Base-by-base conservation (phyloP, 2,329 filamentous ascomycete genomes). In the Aspergillus bombycis region DNA sequence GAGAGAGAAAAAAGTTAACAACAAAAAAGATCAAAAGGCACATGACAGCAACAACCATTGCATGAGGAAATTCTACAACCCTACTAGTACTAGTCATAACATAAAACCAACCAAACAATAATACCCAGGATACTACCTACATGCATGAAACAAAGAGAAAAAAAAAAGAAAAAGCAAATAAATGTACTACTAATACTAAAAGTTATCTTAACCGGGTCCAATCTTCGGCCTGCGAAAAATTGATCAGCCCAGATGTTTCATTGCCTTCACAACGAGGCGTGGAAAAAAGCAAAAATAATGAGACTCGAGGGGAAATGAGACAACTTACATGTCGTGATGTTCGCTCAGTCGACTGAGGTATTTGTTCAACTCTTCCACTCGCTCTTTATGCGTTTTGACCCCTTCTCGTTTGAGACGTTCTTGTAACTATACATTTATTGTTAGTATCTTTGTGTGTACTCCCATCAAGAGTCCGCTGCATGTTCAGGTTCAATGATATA, bases 331-430 rank as follows among this genome's bases (percentile, higher is more conserved):
- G 77, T 99, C 95, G 79, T 99, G 94, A 81, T 99, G 95, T 80
- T 99, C 95, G 80, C 92, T 97, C 73, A 99, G 80, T 68, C 89
- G 91, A 68, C 92, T 95, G 41, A 99, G 82, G 77, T 98, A 97
- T 67, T 91, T 92, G 77, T 99, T 99, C 71, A 98, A 82, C 77
- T 97, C 93, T 78, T 98, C 94, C 50, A 99, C 94, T 12, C 93
- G 89, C 82, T 99, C 92, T 77, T 98, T 98, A 79, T 99, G 95
- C 34, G 94, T 96, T 84, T 97, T 98, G 69, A 94, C 87, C 19
- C 96, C 90, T 76, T 97, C 94, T 16, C 90, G 88, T 74, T 91
- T 89, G 52, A 96, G 82, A 66, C 93, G 84, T 72, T 97, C 90
- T 71, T 95, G 88, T 72, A 98, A 82, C 92, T 95, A 69, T 60